Conservation (phyloP, 495 filamentous ascomycete genomes). For the Thozetella sp. region DNA sequence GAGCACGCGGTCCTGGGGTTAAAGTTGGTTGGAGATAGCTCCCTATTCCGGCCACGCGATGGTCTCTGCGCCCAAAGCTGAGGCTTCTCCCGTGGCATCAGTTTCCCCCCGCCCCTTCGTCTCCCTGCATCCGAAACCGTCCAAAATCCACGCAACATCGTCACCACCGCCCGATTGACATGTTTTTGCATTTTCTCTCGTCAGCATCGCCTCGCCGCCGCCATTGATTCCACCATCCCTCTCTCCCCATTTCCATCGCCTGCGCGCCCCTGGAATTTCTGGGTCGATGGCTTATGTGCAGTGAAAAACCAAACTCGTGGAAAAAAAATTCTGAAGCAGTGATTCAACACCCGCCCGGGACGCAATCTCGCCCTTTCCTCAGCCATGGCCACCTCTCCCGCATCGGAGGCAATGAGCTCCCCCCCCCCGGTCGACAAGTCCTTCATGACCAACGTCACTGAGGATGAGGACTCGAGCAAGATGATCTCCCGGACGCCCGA, state of each 20-base stretch:
- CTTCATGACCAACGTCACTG: constrained; percentile 29
- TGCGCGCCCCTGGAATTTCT: not conserved
- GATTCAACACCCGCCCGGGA: constrained; percentile 1
- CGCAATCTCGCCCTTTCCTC: constrained; percentile 10
- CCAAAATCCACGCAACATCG: not conserved
- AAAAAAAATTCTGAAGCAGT: not conserved
- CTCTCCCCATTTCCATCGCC: not conserved
- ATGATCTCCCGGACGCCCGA: constrained; percentile 30
- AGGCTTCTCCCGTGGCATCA: not conserved
- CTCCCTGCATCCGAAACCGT: not conserved
- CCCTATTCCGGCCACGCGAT: not conserved
- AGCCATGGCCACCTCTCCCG: constrained; percentile 24
- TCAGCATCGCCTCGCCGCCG: not conserved
- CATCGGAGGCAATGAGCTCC: constrained; percentile 26
- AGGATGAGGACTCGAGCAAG: constrained; percentile 32
- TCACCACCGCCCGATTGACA: not conserved
- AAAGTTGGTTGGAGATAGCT: constrained; percentile 1
- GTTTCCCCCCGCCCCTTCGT: not conserved
- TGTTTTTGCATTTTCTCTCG: not conserved
- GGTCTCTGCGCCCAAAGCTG: not conserved
- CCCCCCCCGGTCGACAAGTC: constrained; percentile 29
- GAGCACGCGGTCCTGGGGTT: not conserved
- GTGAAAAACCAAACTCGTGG: not conserved
- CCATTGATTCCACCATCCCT: not conserved
- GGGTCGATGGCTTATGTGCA: not conserved